These are phyloP conservation scores for Colletotrichum sp. DNA, from an alignment of 2,329 filamentous ascomycete species.

Conservation along the genomic window DNA sequence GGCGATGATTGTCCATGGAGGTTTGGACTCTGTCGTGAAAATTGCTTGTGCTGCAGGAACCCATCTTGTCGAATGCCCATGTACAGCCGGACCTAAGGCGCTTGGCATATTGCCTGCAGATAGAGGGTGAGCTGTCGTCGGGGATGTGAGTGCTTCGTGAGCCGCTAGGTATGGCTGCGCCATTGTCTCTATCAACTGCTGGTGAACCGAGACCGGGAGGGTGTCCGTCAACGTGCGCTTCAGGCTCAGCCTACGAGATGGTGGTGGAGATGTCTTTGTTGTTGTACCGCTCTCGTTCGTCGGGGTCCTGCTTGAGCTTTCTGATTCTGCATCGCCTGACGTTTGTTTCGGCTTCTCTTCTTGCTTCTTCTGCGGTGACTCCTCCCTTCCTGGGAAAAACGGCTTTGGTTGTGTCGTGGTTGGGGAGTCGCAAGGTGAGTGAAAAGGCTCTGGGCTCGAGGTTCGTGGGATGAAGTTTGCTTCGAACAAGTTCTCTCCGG, in stretches of 20 bases:
- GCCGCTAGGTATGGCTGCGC: slow-evolving; percentile 76
- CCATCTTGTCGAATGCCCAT: slow-evolving; percentile 90
- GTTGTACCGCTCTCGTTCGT: slow-evolving; percentile 62
- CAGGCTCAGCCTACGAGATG: slow-evolving; percentile 68
- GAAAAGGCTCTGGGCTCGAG: slow-evolving; percentile 53
- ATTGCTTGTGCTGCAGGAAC: slow-evolving; percentile 93
- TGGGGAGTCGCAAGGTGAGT: slow-evolving; percentile 39
- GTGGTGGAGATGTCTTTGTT: slow-evolving; percentile 56
- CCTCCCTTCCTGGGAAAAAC: background rate
- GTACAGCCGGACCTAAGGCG: slow-evolving; percentile 65
- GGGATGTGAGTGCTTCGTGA: slow-evolving; percentile 52
- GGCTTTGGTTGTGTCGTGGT: slow-evolving; percentile 21
- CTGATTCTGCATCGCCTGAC: slow-evolving; percentile 40
- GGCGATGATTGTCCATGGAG: slow-evolving; percentile 94
- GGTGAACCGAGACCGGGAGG: slow-evolving; percentile 74
- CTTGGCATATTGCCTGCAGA: slow-evolving; percentile 48
- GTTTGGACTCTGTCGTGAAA: slow-evolving; percentile 90
- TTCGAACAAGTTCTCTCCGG: slow-evolving; percentile 84
- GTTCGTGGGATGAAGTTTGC: slow-evolving; percentile 71
- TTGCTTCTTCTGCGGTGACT: background rate
- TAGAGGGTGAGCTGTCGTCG: slow-evolving; percentile 45
- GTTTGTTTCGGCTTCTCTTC: slow-evolving; percentile 18
- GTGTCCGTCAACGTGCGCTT: slow-evolving; percentile 91
- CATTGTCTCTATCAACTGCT: slow-evolving; percentile 84
- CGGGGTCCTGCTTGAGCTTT: slow-evolving; percentile 58